A percentile compares a stretch with the other conserved stretches of the same genome.
Conservation (phyloP, 78 protist genomes). For the Dictyostelium citrinum region DNA sequence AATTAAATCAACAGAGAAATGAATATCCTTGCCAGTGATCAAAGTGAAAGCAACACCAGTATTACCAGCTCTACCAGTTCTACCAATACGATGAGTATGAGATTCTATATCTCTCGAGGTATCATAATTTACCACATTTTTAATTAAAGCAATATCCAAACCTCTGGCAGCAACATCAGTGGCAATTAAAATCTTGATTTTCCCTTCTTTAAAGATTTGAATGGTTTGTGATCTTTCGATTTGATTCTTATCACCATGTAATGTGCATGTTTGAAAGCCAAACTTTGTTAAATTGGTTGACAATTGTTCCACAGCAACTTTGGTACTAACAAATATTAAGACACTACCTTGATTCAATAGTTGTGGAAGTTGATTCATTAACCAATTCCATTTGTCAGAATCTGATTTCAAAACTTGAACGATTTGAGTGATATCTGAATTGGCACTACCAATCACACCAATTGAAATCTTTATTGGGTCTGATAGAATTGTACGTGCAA, state of each 20-base stretch:
- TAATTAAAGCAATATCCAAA: constrained; percentile 79
- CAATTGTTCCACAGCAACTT: constrained; percentile 19
- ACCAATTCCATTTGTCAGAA: constrained; percentile 83
- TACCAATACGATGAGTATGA: constrained; percentile 93
- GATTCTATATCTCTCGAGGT: constrained; percentile 84
- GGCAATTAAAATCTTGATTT: constrained; percentile 78
- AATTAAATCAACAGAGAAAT: constrained; percentile 78
- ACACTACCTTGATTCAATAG: constrained; percentile 67
- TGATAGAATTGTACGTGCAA: constrained; percentile 74
- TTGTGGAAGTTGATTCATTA: constrained; percentile 15
- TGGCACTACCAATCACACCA: constrained; percentile 86
- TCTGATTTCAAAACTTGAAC: constrained; percentile 49
- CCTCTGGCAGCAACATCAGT: constrained; percentile 94
- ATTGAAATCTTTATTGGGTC: constrained; percentile 81
- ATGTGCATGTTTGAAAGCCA: constrained; percentile 25
- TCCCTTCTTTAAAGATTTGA: constrained; percentile 50
- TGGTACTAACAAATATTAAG: constrained; percentile 77
- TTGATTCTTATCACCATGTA: constrained; percentile 90
- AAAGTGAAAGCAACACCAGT: constrained; percentile 85
- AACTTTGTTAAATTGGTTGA: not conserved
- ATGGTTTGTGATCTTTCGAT: constrained; percentile 60
- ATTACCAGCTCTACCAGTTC: constrained; percentile 93
- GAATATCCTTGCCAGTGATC: constrained; percentile 45
- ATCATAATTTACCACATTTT: constrained; percentile 89
- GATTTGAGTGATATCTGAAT: constrained; percentile 80